Evolutionary conservation across 495 filamentous ascomycete species (phyloP), one percentile per base, ranked within the genome.

Genomic region (Lasiosphaeriaceae sp.): DNA sequence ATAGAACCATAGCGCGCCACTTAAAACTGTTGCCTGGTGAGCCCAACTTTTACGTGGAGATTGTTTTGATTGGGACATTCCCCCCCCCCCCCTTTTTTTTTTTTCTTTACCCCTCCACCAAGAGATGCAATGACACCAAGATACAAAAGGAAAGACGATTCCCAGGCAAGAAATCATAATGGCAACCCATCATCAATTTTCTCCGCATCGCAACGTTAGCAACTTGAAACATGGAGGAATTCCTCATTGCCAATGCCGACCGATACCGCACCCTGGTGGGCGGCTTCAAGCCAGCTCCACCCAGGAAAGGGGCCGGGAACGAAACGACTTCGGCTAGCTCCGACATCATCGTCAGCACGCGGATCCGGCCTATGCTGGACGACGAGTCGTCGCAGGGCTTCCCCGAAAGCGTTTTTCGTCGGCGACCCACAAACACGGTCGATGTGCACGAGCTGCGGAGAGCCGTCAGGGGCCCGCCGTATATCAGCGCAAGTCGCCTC

Each of bases 221-320:
- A 3, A 31, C 4, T 31, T 9, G 4, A 51, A 52, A 21, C 16
- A 62, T 60, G 59, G 65, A 67, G 24, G 50, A 67, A 44, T 67
- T 65, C 22, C 35, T 64, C 19, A 43, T 67, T 41, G 57, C 62
- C 22, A 46, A 67, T 46, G 54, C 59, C 19, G 57, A 56, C 2
- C 62, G 59, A 47, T 67, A 67, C 56, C 44, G 54, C 19, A 24
- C 17, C 7, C 65, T 67, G 1, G 65, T 67, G 21, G 26, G 17
- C 3, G 39, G 22, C 1, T 67, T 62, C 56, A 64, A 56, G 12
- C 59, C 62, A 4, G 19, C 47, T 1, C 19, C 49, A 1, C 20
- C 17, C 31, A 64, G 57, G 22, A 47, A 17, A 12, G 19, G 24
- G 5, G 35, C 45, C 2, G 31, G 20, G 19, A 11, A 11, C 17